Percentiles rank a stretch among this genome's conserved stretches.
These are phyloP conservation scores for Leccinum longicurvipes DNA, from an alignment of 768 basidiomycete genomes.

Conservation along the genomic window DNA sequence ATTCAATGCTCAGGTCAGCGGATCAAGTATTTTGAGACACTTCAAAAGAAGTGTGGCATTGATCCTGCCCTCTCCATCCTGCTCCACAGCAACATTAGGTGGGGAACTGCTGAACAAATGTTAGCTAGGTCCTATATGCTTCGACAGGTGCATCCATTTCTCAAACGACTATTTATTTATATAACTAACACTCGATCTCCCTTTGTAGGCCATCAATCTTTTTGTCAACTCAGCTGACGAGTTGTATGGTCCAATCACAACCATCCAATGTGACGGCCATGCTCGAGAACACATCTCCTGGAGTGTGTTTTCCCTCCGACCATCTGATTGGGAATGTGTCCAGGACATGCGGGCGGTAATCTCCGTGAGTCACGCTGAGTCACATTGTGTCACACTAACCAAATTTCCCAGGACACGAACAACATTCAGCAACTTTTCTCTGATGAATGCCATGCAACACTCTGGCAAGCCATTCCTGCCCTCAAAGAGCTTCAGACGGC, in stretches of 20 bases:
- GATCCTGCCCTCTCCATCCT: neutral
- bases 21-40: neutral
- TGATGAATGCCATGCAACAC: too few relatives aligned
- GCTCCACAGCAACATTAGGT: neutral
- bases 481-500: too few relatives aligned
- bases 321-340: too few relatives aligned
- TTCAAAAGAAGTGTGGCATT: neutral
- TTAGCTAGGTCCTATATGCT: neutral
- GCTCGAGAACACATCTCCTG: too few relatives aligned
- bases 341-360: too few relatives aligned
- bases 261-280: too few relatives aligned
- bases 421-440: too few relatives aligned
- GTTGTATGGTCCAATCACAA: neutral
- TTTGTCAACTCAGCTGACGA: neutral
- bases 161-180: neutral
- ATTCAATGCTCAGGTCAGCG: neutral
- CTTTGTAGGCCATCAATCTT: neutral
- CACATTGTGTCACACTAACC: too few relatives aligned
- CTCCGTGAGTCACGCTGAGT: too few relatives aligned
- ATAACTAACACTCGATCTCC: neutral
- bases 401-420: too few relatives aligned
- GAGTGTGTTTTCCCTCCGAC: too few relatives aligned
- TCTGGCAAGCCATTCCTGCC: too few relatives aligned
- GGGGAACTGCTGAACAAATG: neutral
- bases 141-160: neutral